Evolutionary conservation across 352 stramenopile genomes (phyloP).

Genomic region (Pythium rishiriense): DNA sequence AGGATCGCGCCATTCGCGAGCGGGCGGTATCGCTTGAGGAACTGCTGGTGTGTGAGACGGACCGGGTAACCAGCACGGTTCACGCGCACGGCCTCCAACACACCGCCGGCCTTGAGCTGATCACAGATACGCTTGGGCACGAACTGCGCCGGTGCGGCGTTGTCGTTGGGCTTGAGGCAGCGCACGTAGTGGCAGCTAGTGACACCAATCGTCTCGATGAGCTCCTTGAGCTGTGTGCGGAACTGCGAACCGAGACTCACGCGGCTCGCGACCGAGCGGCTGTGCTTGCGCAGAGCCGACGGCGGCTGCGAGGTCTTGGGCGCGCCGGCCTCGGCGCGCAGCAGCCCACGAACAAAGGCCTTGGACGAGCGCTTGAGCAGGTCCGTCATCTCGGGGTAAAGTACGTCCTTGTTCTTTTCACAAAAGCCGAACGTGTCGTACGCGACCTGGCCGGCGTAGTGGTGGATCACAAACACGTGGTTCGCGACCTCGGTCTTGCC

Average conservation of each 20-base stretch:
- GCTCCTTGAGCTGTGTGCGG: constrained; percentile 85
- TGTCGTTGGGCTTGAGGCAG: constrained; percentile 99
- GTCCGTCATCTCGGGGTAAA: constrained; percentile 83
- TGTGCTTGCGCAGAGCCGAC: constrained; percentile 39
- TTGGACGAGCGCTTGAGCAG: constrained; percentile 74
- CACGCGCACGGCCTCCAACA: constrained; percentile 99
- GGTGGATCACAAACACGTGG: constrained; percentile 80
- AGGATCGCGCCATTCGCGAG: constrained; percentile 68
- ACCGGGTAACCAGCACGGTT: constrained; percentile 98
- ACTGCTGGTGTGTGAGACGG: constrained; percentile 93
- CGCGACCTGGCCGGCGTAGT: constrained; percentile 94
- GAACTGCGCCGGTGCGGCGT: constrained; percentile 83
- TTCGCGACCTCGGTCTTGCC: constrained; percentile 80
- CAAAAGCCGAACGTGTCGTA: constrained; percentile 95
- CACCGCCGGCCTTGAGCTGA: constrained; percentile 96
- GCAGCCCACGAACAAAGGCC: constrained; percentile 63
- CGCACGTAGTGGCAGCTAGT: constrained; percentile 97
- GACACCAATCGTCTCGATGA: constrained; percentile 93
- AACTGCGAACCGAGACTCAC: constrained; percentile 90
- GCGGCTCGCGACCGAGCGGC: constrained; percentile 38
- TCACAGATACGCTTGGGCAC: constrained; percentile 93
- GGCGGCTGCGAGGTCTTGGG: neutral
- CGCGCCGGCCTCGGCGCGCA: constrained; percentile 31
- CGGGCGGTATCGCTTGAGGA: constrained; percentile 89
- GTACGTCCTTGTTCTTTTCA: constrained; percentile 96